phyloP scores from a whole-genome alignment of 2,329 filamentous ascomycete genomes.

The Dactylellina drechsleri region DNA sequence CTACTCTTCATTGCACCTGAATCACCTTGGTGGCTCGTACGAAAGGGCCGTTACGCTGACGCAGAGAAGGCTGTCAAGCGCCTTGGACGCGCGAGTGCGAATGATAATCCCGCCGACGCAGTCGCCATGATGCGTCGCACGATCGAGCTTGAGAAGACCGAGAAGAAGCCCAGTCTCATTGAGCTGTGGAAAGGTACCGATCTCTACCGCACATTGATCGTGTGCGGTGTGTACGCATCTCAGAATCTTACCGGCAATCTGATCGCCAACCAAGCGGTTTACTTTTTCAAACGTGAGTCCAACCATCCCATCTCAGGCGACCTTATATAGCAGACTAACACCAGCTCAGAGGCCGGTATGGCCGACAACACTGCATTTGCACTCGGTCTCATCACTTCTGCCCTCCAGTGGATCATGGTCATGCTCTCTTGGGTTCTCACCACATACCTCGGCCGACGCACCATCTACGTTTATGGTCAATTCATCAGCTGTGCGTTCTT shows the following conservation, averaged over 20 bases:
- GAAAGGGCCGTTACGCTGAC: slow-evolving; percentile 61
- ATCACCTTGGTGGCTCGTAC: slow-evolving; percentile 62
- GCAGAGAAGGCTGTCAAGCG: slow-evolving; percentile 60
- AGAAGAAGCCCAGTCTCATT: slow-evolving; percentile 77
- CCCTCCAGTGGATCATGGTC: slow-evolving; percentile 71
- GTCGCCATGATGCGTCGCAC: slow-evolving; percentile 88
- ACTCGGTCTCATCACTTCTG: slow-evolving; percentile 69
- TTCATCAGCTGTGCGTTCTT: slow-evolving; percentile 68
- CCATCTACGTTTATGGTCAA: slow-evolving; percentile 73
- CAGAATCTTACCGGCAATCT: slow-evolving; percentile 63
- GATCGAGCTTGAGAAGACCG: slow-evolving; percentile 79
- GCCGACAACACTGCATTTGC: slow-evolving; percentile 60
- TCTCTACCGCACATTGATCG: slow-evolving; percentile 78
- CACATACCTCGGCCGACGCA: slow-evolving; percentile 71
- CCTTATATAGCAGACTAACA: slow-evolving; percentile 58
- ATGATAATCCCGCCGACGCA: slow-evolving; percentile 62
- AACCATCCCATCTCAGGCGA: slow-evolving; percentile 59
- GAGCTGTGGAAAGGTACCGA: slow-evolving; percentile 85
- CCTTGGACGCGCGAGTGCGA: slow-evolving; percentile 65
- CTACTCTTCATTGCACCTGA: slow-evolving; percentile 68
- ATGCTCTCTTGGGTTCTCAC: slow-evolving; percentile 76
- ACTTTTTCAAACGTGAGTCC: slow-evolving; percentile 64
- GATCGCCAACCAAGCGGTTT: slow-evolving; percentile 59
- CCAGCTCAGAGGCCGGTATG: slow-evolving; percentile 64
- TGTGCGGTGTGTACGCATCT: slow-evolving; percentile 65